A percentile compares a stretch with the other conserved stretches of the same genome.
These are phyloP conservation scores for Tephrocybe sp. DNA, from an alignment of 768 basidiomycete genomes.

Conservation along the genomic window DNA sequence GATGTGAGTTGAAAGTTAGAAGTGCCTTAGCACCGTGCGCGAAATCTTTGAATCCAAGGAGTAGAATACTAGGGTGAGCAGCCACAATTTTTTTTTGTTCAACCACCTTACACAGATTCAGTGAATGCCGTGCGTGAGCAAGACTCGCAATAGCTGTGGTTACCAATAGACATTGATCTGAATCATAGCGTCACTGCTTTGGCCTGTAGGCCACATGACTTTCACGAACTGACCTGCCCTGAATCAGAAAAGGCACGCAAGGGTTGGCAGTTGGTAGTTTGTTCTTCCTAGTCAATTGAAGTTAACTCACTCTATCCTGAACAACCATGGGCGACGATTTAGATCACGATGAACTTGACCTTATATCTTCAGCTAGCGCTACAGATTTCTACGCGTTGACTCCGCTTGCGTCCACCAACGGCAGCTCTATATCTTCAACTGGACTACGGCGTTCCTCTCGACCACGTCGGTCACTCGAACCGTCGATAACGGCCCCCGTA, in stretches of 20 bases:
- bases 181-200: no score
- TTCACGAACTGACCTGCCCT: neutral
- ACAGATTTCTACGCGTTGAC: constrained; percentile 7
- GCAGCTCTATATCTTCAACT: neutral
- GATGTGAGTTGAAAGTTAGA: no score
- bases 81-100: no score
- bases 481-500: neutral
- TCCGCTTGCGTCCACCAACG: neutral
- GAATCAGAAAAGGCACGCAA: neutral
- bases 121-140: no score
- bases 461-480: constrained; percentile 11
- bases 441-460: constrained; percentile 14
- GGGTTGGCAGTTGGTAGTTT: no score
- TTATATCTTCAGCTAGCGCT: neutral
- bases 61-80: no score
- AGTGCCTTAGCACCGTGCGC: no score
- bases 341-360: constrained; percentile 14
- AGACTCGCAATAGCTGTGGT: no score
- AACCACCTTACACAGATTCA: no score
- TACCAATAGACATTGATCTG: no score
- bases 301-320: neutral
- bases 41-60: no score
- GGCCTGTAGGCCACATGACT: neutral
- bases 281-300: no score
- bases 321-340: neutral